These are phyloP conservation scores for Pseudogymnoascus sp. DNA, from an alignment of 2,329 filamentous ascomycete species.

Conservation along the genomic window DNA sequence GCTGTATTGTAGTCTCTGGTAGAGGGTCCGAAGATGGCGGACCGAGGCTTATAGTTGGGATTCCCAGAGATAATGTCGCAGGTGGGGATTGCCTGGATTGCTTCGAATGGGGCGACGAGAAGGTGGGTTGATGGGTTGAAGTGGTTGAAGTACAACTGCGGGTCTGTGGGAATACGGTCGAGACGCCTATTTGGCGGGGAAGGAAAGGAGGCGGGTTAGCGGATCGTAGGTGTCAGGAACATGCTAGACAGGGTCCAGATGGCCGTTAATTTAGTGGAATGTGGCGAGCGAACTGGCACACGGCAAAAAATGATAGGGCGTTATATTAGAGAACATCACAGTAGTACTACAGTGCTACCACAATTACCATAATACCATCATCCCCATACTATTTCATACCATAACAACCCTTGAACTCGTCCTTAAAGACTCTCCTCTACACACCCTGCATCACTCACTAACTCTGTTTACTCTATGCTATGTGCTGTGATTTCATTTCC, in stretches of 20 bases:
- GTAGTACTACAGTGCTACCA: background rate
- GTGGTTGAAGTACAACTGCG: constrained; percentile 1
- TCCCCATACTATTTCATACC: background rate
- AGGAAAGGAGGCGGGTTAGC: constrained; percentile 1
- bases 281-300: background rate
- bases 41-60: background rate
- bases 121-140: background rate
- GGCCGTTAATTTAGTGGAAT: background rate
- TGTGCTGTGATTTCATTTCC: background rate
- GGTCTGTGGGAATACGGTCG: constrained; percentile 5
- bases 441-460: background rate
- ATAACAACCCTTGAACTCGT: background rate
- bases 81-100: constrained; percentile 3
- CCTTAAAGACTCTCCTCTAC: background rate
- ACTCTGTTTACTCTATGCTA: background rate
- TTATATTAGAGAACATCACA: background rate
- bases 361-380: background rate
- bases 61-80: background rate
- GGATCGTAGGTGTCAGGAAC: constrained; percentile 3
- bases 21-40: background rate
- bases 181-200: constrained; percentile 9
- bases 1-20: background rate
- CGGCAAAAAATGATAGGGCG: background rate
- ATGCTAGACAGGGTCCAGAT: background rate
- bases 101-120: background rate